Percentiles rank a stretch among this genome's conserved stretches.
phyloP scores from a whole-genome alignment of 2,329 filamentous ascomycete species.

The Zasmidium angulare region DNA sequence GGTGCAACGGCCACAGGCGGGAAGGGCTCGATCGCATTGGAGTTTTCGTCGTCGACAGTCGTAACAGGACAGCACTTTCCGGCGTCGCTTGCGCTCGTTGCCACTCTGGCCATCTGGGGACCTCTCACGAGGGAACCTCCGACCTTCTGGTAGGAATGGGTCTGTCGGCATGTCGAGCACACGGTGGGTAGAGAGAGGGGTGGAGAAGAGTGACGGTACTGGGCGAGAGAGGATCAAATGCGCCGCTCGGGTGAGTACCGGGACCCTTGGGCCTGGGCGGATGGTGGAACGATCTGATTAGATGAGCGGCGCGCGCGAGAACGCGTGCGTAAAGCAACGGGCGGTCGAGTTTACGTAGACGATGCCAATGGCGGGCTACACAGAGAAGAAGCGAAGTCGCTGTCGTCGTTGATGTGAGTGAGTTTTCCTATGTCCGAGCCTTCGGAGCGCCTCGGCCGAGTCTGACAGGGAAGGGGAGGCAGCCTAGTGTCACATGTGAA shows the following conservation, averaged over 20 bases:
- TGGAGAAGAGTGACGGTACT: not conserved
- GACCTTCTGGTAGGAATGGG: constrained; percentile 21
- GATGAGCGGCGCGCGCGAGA: not conserved
- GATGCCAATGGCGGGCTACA: not conserved
- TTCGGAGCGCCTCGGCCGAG: not conserved
- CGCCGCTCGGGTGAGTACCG: not conserved
- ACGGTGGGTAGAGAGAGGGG: not conserved
- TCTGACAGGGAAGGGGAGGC: not conserved
- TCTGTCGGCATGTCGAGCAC: constrained; percentile 18
- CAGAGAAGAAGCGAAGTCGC: not conserved
- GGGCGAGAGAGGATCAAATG: not conserved
- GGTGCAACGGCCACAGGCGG: constrained; percentile 45
- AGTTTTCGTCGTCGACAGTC: constrained; percentile 49
- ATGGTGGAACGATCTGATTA: not conserved
- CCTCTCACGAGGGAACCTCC: constrained; percentile 19
- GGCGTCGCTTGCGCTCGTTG: constrained; percentile 43
- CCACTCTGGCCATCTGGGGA: constrained; percentile 22
- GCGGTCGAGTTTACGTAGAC: not conserved
- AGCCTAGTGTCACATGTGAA: not conserved
- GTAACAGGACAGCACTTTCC: constrained; percentile 49
- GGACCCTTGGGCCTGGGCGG: not conserved
- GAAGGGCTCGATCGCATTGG: constrained; percentile 47
- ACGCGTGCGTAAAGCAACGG: not conserved
- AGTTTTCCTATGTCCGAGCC: not conserved
- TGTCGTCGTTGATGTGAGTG: not conserved